Conservation (phyloP, 2,329 filamentous ascomycete genomes). For the Pseudofabraea citricarpa region DNA sequence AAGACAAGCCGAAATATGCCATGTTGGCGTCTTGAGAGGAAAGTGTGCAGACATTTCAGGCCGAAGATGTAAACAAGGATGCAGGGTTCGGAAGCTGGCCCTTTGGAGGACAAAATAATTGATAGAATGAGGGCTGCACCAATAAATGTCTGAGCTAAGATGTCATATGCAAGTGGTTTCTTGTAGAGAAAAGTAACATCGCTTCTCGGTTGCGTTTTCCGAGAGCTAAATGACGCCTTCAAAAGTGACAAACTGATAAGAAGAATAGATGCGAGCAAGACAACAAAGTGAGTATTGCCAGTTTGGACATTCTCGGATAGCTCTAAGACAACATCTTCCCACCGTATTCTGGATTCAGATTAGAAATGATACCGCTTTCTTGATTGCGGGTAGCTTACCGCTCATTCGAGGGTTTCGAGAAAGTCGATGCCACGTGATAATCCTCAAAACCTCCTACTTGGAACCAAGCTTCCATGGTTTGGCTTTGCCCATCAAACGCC, state of each 20-base stretch:
- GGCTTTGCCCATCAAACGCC: too few species aligned
- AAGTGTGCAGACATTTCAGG: neutral
- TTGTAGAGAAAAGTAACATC: conserved; percentile 1
- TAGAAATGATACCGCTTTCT: too few species aligned
- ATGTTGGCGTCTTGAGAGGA: neutral
- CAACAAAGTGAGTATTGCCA: neutral
- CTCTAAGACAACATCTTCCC: neutral
- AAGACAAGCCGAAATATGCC: neutral
- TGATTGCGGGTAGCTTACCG: too few species aligned
- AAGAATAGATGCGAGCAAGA: neutral
- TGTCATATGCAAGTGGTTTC: neutral
- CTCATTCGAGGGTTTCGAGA: too few species aligned
- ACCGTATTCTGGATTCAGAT: neutral
- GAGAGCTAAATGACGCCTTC: neutral
- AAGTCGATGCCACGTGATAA: too few species aligned
- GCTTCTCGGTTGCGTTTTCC: neutral
- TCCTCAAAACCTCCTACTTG: too few species aligned
- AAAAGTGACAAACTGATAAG: neutral
- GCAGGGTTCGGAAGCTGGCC: neutral
- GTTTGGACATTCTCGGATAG: neutral
- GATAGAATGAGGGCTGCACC: neutral
- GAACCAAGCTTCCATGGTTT: too few species aligned
- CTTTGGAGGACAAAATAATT: neutral
- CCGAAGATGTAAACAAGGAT: neutral
- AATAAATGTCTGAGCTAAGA: neutral